Percentiles rank a stretch among this genome's conserved stretches.
These are phyloP conservation scores for Skeletonema tropicum DNA, from an alignment of 108 stramenopile species.

Conservation along the genomic window DNA sequence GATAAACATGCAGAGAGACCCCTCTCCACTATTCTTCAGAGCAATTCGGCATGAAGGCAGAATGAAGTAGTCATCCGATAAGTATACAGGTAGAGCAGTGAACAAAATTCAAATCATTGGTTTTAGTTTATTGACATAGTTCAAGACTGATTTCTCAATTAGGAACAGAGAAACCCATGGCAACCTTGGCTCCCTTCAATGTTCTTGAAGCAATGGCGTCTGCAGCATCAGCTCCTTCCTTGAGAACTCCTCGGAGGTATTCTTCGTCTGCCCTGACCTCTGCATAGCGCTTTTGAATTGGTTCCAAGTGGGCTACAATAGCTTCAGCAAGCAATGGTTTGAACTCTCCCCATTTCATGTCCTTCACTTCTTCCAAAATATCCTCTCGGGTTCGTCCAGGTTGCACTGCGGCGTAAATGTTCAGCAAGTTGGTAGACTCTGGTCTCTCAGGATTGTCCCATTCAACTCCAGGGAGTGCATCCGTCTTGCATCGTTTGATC, in stretches of 20 bases:
- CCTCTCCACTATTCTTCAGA: no score
- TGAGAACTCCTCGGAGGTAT: slow-evolving; percentile 82
- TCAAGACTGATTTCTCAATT: not conserved
- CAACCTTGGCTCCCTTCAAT: slow-evolving; percentile 84
- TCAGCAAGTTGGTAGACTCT: slow-evolving; percentile 96
- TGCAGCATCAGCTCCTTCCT: slow-evolving; percentile 95
- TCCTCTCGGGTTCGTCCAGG: slow-evolving; percentile 79
- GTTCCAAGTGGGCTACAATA: slow-evolving; percentile 90
- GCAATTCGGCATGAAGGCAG: no score
- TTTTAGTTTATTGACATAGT: not conserved
- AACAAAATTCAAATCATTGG: no score
- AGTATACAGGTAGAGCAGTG: no score
- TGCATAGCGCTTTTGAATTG: slow-evolving; percentile 91
- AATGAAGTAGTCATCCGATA: no score
- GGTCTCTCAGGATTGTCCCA: slow-evolving; percentile 98
- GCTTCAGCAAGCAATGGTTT: slow-evolving; percentile 96
- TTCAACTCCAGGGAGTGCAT: slow-evolving; percentile 83
- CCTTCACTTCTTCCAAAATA: slow-evolving; percentile 80
- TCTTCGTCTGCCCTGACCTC: slow-evolving; percentile 89
- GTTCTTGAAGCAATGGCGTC: slow-evolving; percentile 88
- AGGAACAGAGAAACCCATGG: slow-evolving; percentile 91
- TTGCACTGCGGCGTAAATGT: slow-evolving; percentile 93
- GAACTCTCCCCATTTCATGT: slow-evolving; percentile 95
- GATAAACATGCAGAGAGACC: no score
- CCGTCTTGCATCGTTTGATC: slow-evolving; percentile 97